phyloP scores from a whole-genome alignment of 2,329 filamentous ascomycete species.

The Apiospora aurea region DNA sequence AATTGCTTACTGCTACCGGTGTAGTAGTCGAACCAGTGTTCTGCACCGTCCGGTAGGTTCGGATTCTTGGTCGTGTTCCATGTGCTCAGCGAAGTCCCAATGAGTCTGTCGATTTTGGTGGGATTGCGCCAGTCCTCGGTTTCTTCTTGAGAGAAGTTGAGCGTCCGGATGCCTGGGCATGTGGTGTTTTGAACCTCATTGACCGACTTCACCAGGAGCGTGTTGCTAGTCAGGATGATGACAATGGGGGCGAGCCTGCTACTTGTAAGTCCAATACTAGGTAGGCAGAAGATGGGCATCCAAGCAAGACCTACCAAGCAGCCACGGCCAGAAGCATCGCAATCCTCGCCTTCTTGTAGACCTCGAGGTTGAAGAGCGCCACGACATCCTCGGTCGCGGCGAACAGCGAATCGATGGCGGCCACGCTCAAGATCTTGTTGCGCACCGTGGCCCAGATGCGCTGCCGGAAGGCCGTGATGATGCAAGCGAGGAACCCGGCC shows the following conservation, averaged over 20 bases:
- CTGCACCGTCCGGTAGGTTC: not conserved
- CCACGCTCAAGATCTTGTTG: constrained; percentile 39
- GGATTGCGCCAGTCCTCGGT: constrained; percentile 43
- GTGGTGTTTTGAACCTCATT: constrained; percentile 35
- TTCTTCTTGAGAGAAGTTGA: constrained; percentile 46
- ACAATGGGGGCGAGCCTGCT: constrained; percentile 45
- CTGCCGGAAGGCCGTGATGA: constrained; percentile 43
- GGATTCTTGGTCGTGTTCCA: constrained; percentile 43
- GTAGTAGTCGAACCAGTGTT: constrained; percentile 45
- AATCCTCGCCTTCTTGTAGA: constrained; percentile 42
- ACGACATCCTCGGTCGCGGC: constrained; percentile 41
- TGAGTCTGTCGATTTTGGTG: constrained; percentile 35
- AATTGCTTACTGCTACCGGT: constrained; percentile 36
- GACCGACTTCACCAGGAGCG: constrained; percentile 42
- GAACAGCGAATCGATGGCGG: constrained; percentile 45
- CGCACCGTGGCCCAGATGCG: constrained; percentile 43
- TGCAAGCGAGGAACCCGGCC: constrained; percentile 46
- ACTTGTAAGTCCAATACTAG: not conserved
- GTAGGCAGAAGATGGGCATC: not conserved
- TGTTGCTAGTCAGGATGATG: constrained; percentile 48
- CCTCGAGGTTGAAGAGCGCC: constrained; percentile 40
- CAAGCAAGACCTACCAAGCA: constrained; percentile 40
- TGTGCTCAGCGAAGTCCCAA: constrained; percentile 39
- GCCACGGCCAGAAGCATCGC: constrained; percentile 45
- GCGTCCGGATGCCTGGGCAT: constrained; percentile 40